A percentile compares a stretch with the other conserved stretches of the same genome.
phyloP scores from a whole-genome alignment of 192 early-diverging fungal genomes.

The Cetraspora pellucida region DNA sequence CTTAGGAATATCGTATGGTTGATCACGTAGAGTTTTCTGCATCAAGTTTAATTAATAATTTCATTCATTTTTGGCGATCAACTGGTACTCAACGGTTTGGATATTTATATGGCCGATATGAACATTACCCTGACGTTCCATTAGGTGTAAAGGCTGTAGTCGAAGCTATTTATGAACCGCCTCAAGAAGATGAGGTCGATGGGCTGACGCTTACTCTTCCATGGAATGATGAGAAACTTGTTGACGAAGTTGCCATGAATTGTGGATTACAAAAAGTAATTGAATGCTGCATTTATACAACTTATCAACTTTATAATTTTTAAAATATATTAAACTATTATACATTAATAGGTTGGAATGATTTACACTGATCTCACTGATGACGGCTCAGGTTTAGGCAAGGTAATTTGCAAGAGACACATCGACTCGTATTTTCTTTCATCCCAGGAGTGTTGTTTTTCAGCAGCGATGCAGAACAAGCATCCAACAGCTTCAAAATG shows the following conservation, averaged over 20 bases:
- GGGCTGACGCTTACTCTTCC: slow-evolving; percentile 64
- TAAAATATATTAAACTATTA: not conserved
- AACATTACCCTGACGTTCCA: slow-evolving; percentile 87
- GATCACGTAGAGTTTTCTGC: slow-evolving; percentile 96
- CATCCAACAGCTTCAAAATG: slow-evolving; percentile 74
- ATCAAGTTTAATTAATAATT: slow-evolving; percentile 74
- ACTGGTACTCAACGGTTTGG: slow-evolving; percentile 91
- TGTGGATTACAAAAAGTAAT: slow-evolving; percentile 62
- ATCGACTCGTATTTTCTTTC: slow-evolving; percentile 92
- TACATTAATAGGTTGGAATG: slow-evolving; percentile 70
- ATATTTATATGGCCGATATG: slow-evolving; percentile 92
- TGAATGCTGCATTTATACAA: not conserved
- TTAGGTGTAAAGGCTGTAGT: slow-evolving; percentile 96
- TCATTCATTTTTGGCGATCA: slow-evolving; percentile 84
- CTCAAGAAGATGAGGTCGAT: slow-evolving; percentile 79
- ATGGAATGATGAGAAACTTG: slow-evolving; percentile 60
- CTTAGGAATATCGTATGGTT: slow-evolving; percentile 86
- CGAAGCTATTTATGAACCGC: slow-evolving; percentile 91
- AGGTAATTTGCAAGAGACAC: slow-evolving; percentile 87
- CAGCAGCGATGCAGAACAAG: slow-evolving; percentile 80
- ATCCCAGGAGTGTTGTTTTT: slow-evolving; percentile 84
- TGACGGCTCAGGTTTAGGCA: slow-evolving; percentile 75
- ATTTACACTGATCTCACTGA: slow-evolving; percentile 92
- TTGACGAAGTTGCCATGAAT: slow-evolving; percentile 60
- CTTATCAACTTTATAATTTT: not conserved